A percentile compares a stretch with the other conserved stretches of the same genome.
phyloP scores from a whole-genome alignment of 2,329 filamentous ascomycete genomes.

The Fusarium nurragi region DNA sequence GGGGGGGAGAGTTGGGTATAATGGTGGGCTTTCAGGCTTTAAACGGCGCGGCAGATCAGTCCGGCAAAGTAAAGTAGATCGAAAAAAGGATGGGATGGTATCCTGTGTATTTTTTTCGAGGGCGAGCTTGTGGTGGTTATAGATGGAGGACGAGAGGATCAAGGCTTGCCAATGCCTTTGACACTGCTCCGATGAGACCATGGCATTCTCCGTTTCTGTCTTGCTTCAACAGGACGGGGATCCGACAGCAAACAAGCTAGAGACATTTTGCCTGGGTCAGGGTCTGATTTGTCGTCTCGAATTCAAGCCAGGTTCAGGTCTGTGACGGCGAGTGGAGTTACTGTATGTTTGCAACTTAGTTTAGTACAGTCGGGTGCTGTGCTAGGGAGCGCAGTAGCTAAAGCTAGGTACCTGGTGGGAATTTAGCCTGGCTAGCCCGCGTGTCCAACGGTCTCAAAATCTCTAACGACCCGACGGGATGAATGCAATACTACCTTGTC shows the following conservation, averaged over 20 bases:
- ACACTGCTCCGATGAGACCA: constrained; percentile 29
- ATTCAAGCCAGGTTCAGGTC: constrained; percentile 39
- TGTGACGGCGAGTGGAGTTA: constrained; percentile 37
- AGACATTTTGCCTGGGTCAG: constrained; percentile 34
- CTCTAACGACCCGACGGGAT: constrained; percentile 34
- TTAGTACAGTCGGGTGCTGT: background rate
- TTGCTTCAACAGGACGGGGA: constrained; percentile 35
- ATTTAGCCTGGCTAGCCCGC: constrained; percentile 6
- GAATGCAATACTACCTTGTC: constrained; percentile 4
- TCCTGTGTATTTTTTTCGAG: constrained; percentile 12
- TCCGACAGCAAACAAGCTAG: constrained; percentile 28
- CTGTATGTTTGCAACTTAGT: constrained; percentile 25
- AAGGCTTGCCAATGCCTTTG: constrained; percentile 18
- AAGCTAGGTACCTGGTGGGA: background rate
- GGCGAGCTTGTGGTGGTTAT: constrained; percentile 30
- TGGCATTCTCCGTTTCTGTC: constrained; percentile 32
- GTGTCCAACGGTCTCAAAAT: constrained; percentile 28
- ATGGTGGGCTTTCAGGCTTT: constrained; percentile 22
- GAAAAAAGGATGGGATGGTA: constrained; percentile 15
- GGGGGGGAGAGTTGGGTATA: constrained; percentile 6
- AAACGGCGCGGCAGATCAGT: constrained; percentile 14
- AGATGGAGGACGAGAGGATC: constrained; percentile 18
- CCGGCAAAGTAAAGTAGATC: background rate
- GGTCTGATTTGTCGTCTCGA: constrained; percentile 31
- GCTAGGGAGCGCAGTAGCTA: background rate